A percentile compares a stretch with the other conserved stretches of the same genome.
Evolutionary conservation across 192 early-diverging fungal genomes (phyloP).

Genomic region (Entrophospora sp.): DNA sequence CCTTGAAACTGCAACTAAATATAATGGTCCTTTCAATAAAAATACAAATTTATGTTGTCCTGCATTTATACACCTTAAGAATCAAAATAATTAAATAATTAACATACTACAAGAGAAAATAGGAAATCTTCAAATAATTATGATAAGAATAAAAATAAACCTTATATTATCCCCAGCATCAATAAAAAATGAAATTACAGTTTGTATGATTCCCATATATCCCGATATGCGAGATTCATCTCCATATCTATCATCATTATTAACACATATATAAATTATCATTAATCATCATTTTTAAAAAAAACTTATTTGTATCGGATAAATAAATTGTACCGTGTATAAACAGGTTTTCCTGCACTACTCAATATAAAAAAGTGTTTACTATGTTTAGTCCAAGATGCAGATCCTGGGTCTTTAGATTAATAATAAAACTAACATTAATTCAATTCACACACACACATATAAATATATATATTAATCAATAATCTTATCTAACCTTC

Average conservation of each 20-base stretch:
- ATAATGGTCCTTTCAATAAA: constrained; percentile 68
- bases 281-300: background rate
- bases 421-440: background rate
- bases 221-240: constrained; percentile 80
- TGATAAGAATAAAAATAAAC: constrained; percentile 24
- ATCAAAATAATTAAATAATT: background rate
- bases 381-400: constrained; percentile 46
- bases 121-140: background rate
- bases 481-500: constrained; percentile 17
- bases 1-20: constrained; percentile 72
- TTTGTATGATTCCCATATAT: constrained; percentile 85
- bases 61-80: constrained; percentile 50
- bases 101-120: too few relatives aligned
- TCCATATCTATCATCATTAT: constrained; percentile 52
- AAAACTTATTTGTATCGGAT: background rate
- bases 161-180: constrained; percentile 71
- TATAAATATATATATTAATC: background rate
- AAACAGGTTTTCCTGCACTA: constrained; percentile 92
- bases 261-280: background rate
- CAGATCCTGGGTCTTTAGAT: constrained; percentile 9
- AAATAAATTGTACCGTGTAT: constrained; percentile 53
- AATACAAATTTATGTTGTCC: constrained; percentile 78
- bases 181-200: constrained; percentile 76
- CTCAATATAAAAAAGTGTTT: constrained; percentile 92
- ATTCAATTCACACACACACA: background rate